These are phyloP conservation scores for Vigna unguiculata DNA, from an alignment of 306 rosid species.

Conservation along the genomic window DNA sequence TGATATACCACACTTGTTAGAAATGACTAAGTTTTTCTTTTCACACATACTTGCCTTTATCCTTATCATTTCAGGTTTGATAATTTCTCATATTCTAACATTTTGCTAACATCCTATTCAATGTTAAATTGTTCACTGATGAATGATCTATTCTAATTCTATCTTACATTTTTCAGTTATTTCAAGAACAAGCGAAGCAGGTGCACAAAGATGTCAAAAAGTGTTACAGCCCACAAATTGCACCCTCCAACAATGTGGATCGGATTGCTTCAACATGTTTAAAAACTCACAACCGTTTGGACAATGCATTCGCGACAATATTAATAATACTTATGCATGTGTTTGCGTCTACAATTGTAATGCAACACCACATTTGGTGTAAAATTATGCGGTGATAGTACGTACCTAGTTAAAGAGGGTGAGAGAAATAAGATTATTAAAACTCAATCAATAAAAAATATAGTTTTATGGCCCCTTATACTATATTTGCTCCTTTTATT, in stretches of 20 bases:
- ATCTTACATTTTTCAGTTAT: background rate
- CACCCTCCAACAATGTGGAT: background rate
- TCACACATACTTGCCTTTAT: background rate
- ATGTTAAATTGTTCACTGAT: background rate
- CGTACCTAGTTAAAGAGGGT: too few relatives aligned
- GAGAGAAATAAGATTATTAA: too few relatives aligned
- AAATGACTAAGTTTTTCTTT: background rate
- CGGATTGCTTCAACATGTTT: background rate
- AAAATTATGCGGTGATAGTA: background rate
- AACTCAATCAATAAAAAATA: too few relatives aligned
- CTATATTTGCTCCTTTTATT: too few relatives aligned
- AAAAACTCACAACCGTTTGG: background rate
- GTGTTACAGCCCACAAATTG: background rate
- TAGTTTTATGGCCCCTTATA: too few relatives aligned
- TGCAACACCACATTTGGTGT: background rate
- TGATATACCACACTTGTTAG: background rate
- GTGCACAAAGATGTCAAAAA: background rate
- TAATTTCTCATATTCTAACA: background rate
- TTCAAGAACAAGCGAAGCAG: background rate
- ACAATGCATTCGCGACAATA: background rate
- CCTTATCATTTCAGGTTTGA: background rate
- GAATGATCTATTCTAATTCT: background rate
- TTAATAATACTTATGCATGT: background rate
- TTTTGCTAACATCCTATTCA: background rate
- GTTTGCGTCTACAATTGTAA: background rate